phyloP scores from a whole-genome alignment of 225 moss, liverwort and hornwort species.

The Antitrichia curtipendula region DNA sequence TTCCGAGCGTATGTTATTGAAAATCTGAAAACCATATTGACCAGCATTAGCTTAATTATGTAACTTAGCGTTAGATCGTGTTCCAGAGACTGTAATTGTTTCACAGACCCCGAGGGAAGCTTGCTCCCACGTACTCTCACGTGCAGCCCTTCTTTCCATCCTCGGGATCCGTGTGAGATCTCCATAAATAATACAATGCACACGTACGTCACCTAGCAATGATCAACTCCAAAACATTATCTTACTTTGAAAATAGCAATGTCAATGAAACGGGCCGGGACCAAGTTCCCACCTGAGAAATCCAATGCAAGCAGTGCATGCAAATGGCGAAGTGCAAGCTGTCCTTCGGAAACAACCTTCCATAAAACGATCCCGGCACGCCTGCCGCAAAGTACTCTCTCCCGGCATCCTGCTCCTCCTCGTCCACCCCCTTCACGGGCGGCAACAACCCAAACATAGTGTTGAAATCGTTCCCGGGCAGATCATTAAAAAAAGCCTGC shows the following conservation, averaged over 20 bases:
- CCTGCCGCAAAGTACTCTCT: constrained; percentile 30
- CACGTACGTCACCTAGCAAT: background rate
- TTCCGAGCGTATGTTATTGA: background rate
- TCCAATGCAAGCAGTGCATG: constrained; percentile 32
- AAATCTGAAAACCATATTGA: background rate
- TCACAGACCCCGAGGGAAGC: background rate
- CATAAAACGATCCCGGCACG: constrained; percentile 30
- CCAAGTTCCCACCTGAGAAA: constrained; percentile 8
- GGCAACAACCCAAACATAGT: constrained; percentile 22
- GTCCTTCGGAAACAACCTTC: constrained; percentile 11
- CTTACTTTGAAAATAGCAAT: too few species aligned
- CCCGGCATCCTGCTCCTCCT: background rate
- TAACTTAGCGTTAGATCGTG: too few species aligned
- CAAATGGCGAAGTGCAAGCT: constrained; percentile 37
- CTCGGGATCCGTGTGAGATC: background rate
- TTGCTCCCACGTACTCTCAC: background rate
- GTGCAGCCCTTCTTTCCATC: background rate
- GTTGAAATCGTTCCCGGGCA: constrained; percentile 40
- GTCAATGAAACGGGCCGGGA: background rate
- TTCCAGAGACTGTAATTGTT: background rate
- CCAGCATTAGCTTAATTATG: too few species aligned
- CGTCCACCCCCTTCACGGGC: background rate
- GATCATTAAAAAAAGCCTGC: constrained; percentile 28
- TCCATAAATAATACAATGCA: background rate
- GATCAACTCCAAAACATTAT: background rate